Conservation (phyloP, 2,329 filamentous ascomycete genomes). For the Iodosphaeria phyllophila region DNA sequence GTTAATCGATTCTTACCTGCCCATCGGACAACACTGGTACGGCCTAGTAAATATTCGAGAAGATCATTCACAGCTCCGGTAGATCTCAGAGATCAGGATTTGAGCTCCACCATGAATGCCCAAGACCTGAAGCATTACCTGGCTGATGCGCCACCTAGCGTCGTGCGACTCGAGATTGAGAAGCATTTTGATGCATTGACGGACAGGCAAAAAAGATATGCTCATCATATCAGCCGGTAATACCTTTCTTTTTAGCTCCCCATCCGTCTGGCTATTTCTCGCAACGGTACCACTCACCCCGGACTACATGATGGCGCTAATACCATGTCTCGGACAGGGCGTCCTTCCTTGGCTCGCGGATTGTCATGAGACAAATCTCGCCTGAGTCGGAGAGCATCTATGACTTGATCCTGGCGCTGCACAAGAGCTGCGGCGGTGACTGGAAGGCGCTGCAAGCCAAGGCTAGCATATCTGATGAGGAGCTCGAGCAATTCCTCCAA, state of each 20-base stretch:
- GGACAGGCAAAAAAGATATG: slow-evolving; percentile 71
- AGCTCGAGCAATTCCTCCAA: slow-evolving; percentile 52
- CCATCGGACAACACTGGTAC: too few species aligned
- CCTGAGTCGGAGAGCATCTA: slow-evolving; percentile 68
- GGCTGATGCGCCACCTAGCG: slow-evolving; percentile 74
- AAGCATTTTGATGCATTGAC: slow-evolving; percentile 72
- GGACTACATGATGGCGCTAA: too few species aligned
- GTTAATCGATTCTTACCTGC: too few species aligned
- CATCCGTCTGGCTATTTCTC: slow-evolving; percentile 2
- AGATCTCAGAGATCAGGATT: too few species aligned
- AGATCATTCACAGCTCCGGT: slow-evolving; percentile 4
- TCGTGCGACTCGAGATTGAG: slow-evolving; percentile 78
- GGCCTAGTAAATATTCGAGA: too few species aligned
- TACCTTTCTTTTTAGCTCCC: slow-evolving; percentile 7
- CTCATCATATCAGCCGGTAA: slow-evolving; percentile 72
- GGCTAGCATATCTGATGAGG: slow-evolving; percentile 42
- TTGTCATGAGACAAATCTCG: slow-evolving; percentile 65
- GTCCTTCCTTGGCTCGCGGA: slow-evolving; percentile 56
- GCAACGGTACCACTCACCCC: neutral
- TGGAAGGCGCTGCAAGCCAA: slow-evolving; percentile 50
- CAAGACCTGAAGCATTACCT: slow-evolving; percentile 58
- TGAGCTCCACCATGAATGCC: slow-evolving; percentile 29
- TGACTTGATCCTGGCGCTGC: slow-evolving; percentile 58
- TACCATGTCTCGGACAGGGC: slow-evolving; percentile 37
- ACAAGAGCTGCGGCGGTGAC: slow-evolving; percentile 47